Evolutionary conservation across 768 basidiomycete genomes (phyloP).

Genomic region (Suillus cothurnatus): DNA sequence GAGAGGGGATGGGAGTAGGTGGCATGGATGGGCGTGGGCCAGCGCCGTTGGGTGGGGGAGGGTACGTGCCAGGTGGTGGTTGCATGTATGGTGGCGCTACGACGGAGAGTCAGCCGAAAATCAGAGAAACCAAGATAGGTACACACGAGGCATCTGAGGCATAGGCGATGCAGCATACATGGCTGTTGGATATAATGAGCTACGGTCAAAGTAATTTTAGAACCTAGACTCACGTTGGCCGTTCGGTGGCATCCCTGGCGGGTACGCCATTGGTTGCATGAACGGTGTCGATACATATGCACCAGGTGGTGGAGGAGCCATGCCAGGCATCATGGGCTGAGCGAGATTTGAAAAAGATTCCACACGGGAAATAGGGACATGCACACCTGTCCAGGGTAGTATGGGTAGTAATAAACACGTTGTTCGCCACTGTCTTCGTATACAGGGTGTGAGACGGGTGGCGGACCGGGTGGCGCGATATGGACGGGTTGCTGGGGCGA

Average conservation of each 20-base stretch:
- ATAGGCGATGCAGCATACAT: constrained; percentile 84
- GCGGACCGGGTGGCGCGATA: constrained; percentile 66
- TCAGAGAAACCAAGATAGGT: constrained; percentile 1
- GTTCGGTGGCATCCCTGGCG: constrained; percentile 77
- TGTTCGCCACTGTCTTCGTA: constrained; percentile 78
- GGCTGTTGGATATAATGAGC: constrained; percentile 39
- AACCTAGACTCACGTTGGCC: constrained; percentile 44
- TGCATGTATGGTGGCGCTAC: constrained; percentile 79
- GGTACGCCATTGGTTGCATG: constrained; percentile 87
- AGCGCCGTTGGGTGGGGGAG: constrained; percentile 75
- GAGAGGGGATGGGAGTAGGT: constrained; percentile 86
- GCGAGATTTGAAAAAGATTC: constrained; percentile 10
- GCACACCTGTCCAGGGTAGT: constrained; percentile 75
- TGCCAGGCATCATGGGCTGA: constrained; percentile 84
- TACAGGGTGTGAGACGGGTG: constrained; percentile 69
- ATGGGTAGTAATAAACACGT: constrained; percentile 81
- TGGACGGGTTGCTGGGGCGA: constrained; percentile 68
- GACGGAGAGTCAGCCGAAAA: constrained; percentile 12
- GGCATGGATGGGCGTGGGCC: constrained; percentile 87
- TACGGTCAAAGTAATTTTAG: neutral
- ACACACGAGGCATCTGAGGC: constrained; percentile 88
- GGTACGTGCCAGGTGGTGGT: constrained; percentile 75
- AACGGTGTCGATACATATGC: constrained; percentile 79
- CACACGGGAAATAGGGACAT: neutral
- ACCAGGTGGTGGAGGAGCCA: constrained; percentile 79